Evolutionary conservation across 2,329 filamentous ascomycete species (phyloP).

Genomic region (Coccinonectria pachysandricola): DNA sequence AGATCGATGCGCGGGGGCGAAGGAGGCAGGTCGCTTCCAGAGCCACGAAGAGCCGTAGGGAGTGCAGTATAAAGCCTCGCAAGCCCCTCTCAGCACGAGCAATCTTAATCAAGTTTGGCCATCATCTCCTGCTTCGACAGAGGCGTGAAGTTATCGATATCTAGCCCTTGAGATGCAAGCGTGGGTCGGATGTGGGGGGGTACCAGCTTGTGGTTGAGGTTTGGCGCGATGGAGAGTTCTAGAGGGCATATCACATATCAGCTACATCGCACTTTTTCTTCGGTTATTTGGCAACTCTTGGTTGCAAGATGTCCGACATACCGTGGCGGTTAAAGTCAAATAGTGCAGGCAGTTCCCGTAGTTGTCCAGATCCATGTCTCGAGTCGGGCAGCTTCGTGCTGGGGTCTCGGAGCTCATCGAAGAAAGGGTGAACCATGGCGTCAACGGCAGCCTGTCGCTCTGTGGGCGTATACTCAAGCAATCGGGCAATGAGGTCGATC

Average conservation of each 20-base stretch:
- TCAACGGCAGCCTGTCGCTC: constrained; percentile 88
- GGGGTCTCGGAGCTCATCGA: constrained; percentile 92
- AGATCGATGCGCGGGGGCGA: constrained; percentile 21
- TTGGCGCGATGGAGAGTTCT: constrained; percentile 95
- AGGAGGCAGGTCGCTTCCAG: constrained; percentile 20
- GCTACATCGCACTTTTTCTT: background rate
- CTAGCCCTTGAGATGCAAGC: constrained; percentile 68
- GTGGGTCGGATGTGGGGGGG: constrained; percentile 69
- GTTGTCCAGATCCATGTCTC: constrained; percentile 69
- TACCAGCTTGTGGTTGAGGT: constrained; percentile 79
- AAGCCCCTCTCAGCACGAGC: constrained; percentile 18
- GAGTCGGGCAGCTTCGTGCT: constrained; percentile 87
- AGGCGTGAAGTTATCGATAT: constrained; percentile 89
- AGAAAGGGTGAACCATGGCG: constrained; percentile 97
- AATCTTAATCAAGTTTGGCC: constrained; percentile 80
- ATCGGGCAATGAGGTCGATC: constrained; percentile 85
- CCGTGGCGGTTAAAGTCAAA: constrained; percentile 94
- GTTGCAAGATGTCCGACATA: too few relatives aligned
- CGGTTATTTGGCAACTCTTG: constrained; percentile 5
- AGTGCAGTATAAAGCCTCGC: constrained; percentile 23
- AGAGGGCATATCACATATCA: constrained; percentile 1
- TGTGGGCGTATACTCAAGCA: constrained; percentile 95
- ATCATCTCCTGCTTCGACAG: constrained; percentile 94
- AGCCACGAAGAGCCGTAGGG: constrained; percentile 19
- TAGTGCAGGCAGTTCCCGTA: constrained; percentile 73